Evolutionary conservation across 2,329 filamentous ascomycete genomes (phyloP).

Genomic region (Colletotrichum limetticola): DNA sequence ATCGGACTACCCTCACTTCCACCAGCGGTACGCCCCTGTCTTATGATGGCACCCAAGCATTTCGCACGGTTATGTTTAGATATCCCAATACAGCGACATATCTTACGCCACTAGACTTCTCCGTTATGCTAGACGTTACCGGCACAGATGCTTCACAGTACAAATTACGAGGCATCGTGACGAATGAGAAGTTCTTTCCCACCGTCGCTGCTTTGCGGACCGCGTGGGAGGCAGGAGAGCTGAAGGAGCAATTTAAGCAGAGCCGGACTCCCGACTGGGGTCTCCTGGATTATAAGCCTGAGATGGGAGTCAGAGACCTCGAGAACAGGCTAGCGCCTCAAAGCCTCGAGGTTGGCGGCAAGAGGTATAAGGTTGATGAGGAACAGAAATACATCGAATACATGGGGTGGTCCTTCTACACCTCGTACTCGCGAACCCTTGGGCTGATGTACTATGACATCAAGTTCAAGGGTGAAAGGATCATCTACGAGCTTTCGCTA

Average conservation of each 20-base stretch:
- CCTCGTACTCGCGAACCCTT: slow-evolving; percentile 54
- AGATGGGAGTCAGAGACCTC: slow-evolving; percentile 45
- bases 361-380: slow-evolving; percentile 54
- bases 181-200: slow-evolving; percentile 50
- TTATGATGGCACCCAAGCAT: slow-evolving; percentile 52
- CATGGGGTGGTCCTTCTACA: slow-evolving; percentile 64
- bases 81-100: slow-evolving; percentile 51
- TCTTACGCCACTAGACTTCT: slow-evolving; percentile 57
- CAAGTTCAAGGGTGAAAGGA: slow-evolving; percentile 59
- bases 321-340: slow-evolving; percentile 49
- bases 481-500: slow-evolving; percentile 63
- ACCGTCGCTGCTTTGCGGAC: slow-evolving; percentile 46
- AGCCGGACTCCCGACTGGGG: slow-evolving; percentile 47
- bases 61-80: slow-evolving; percentile 54
- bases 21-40: slow-evolving; percentile 49
- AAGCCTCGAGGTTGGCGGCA: slow-evolving; percentile 50
- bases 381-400: slow-evolving; percentile 60
- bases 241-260: slow-evolving; percentile 47
- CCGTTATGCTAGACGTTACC: slow-evolving; percentile 53
- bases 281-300: slow-evolving; percentile 45
- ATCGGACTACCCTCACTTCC: slow-evolving; percentile 44
- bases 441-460: slow-evolving; percentile 61
- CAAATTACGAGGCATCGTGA: slow-evolving; percentile 54
- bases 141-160: slow-evolving; percentile 56
- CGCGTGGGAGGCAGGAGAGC: slow-evolving; percentile 50